Conservation (phyloP, 2,329 filamentous ascomycete genomes). For the Phaeosphaeria sp. region DNA sequence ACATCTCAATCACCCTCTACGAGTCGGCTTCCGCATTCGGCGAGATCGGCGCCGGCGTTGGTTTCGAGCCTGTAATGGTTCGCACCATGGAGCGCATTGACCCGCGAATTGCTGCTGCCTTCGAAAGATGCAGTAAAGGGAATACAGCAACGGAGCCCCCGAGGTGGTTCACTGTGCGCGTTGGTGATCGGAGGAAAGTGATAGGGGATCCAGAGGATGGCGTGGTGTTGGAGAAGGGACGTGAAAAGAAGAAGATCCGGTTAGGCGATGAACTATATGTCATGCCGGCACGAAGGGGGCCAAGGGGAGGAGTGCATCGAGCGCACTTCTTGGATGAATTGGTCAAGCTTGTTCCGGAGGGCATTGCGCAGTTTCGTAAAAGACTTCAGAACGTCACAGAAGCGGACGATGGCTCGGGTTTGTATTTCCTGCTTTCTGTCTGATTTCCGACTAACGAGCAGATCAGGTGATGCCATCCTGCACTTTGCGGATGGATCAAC, state of each 20-base stretch:
- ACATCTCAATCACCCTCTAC: constrained; percentile 59
- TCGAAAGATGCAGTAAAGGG: constrained; percentile 15
- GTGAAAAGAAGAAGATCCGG: constrained; percentile 15
- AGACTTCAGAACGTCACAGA: constrained; percentile 32
- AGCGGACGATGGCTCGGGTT: constrained; percentile 22
- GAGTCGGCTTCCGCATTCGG: constrained; percentile 62
- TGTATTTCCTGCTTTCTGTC: not conserved
- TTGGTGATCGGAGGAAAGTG: constrained; percentile 31
- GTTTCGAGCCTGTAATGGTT: constrained; percentile 49
- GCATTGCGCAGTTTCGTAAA: constrained; percentile 52
- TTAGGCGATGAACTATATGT: constrained; percentile 29
- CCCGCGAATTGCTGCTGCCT: constrained; percentile 23
- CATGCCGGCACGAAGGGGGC: constrained; percentile 32
- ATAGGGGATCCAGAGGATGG: constrained; percentile 9
- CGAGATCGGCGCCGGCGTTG: constrained; percentile 66
- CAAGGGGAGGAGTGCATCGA: constrained; percentile 52
- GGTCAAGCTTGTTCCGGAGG: constrained; percentile 55
- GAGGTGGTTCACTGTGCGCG: constrained; percentile 29
- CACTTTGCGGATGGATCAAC: constrained; percentile 55
- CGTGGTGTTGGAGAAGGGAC: constrained; percentile 12
- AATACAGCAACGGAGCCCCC: constrained; percentile 20
- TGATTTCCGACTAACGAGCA: not conserved
- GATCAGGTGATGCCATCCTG: constrained; percentile 33
- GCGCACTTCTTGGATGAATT: constrained; percentile 59
- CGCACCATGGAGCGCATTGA: constrained; percentile 53